These are phyloP conservation scores for Moesziomyces sp. DNA, from an alignment of 1,284 basidiomycete genomes.

Conservation along the genomic window DNA sequence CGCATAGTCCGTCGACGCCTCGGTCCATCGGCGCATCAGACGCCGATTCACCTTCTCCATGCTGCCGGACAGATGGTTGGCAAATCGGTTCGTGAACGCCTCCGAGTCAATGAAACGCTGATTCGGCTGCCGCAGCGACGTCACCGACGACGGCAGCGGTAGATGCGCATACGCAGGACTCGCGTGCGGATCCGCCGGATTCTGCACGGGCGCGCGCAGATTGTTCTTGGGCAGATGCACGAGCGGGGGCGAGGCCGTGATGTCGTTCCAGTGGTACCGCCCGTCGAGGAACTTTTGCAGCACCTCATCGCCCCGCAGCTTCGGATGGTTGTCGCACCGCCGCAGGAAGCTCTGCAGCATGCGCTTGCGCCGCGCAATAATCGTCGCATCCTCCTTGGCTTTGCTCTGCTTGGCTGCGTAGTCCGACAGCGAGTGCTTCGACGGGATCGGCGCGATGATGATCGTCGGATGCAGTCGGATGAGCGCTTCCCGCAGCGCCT, in stretches of 20 bases:
- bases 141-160: conserved; percentile 79
- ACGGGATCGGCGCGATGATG: conserved; percentile 97
- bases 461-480: conserved; percentile 91
- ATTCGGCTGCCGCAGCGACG: conserved; percentile 55
- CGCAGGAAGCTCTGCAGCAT: conserved; percentile 96
- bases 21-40: conserved; percentile 92
- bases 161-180: conserved; percentile 83
- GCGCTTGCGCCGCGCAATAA: conserved; percentile 90
- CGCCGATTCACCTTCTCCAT: conserved; percentile 97
- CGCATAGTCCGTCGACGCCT: conserved; percentile 87
- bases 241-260: conserved; percentile 75
- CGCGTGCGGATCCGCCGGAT: conserved; percentile 83
- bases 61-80: conserved; percentile 85
- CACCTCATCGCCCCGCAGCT: conserved; percentile 90
- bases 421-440: conserved; percentile 93
- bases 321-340: conserved; percentile 86
- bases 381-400: conserved; percentile 92
- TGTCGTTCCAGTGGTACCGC: conserved; percentile 83
- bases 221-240: conserved; percentile 92
- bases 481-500: conserved; percentile 86
- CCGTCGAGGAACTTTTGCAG: conserved; percentile 95
- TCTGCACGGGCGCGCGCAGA: conserved; percentile 91
- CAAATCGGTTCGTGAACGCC: conserved; percentile 94
- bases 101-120: conserved; percentile 91
- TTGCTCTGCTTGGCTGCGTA: conserved; percentile 97